Conservation (phyloP, 2,329 filamentous ascomycete genomes). For the Blumeria hordei region DNA sequence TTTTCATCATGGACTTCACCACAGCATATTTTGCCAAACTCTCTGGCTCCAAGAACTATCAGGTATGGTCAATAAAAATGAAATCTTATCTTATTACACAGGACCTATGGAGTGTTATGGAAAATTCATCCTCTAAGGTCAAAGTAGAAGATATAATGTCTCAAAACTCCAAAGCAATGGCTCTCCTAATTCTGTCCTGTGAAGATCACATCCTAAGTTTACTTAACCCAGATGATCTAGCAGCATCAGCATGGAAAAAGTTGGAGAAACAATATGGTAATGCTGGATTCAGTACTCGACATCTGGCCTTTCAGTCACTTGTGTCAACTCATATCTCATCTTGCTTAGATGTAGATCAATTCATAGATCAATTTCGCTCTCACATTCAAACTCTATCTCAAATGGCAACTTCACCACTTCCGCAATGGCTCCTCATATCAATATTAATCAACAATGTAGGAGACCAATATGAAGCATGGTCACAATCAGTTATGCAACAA, state of each 20-base stretch:
- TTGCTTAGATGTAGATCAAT: background rate
- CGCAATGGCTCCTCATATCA: background rate
- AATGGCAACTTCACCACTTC: background rate
- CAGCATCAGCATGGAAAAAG: background rate
- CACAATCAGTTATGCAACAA: background rate
- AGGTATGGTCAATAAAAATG: background rate
- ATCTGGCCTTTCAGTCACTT: background rate
- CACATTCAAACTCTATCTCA: background rate
- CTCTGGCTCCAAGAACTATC: background rate
- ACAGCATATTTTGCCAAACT: background rate
- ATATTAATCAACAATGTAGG: background rate
- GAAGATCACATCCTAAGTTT: background rate
- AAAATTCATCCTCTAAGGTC: background rate
- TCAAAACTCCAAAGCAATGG: background rate
- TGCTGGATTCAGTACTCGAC: background rate
- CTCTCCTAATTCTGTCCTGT: background rate
- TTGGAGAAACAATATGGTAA: background rate
- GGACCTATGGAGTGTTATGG: background rate
- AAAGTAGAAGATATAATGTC: background rate
- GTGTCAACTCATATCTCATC: background rate
- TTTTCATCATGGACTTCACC: background rate
- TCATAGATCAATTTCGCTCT: background rate
- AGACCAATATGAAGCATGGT: background rate
- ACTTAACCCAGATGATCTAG: background rate
- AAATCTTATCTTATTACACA: background rate